Evolutionary conservation across 2,329 filamentous ascomycete species (phyloP), one percentile per base, ranked within the genome.

Genomic region (Fusarium penzigii): DNA sequence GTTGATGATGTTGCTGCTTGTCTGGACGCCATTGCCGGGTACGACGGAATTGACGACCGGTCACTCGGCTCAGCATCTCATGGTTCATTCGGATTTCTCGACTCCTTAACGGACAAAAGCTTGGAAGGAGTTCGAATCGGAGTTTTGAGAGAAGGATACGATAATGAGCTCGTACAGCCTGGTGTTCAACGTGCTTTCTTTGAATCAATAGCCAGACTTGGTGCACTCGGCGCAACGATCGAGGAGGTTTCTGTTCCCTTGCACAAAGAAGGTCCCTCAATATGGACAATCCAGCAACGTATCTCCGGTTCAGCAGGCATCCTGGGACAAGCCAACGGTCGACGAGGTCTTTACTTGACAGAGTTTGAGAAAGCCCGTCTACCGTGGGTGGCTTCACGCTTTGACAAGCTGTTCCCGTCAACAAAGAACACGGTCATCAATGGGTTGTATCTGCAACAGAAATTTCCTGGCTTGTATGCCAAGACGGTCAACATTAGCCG

Each of bases 351-450:
- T 5, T 72, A 73, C 12, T 72, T 81, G 62, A 74, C 75, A 1
- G 75, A 79, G n/a, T 73, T 82, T 34, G 79, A 83, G 53, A 63
- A 70, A 6, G 70, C 75, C 3, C 69, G 80, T 17, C 71, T 78
- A 5, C 75, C 75, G 0, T 76, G 75, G 71, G 75, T 70, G 1
- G 68, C 75, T 20, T 68, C 74, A 7, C 76, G 74, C 46, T 84
- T 81, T 63, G 72, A 80, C 39, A 75, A 78, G 36, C 71, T 79
- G 1, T 81, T 80, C 59, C 76, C 72, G 13, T 76, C 77, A 0
- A 82, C 79, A 0, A 82, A 81, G 55, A 82, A 82, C 56, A 79
- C 79, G 5, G 75, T 80, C 43, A 73, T 82, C 44, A 80, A 81
- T 44, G 79, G 78, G 1, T 59, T 77, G 0, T 81, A 81, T 46